Evolutionary conservation across 208 protist genomes (phyloP), one percentile per base, ranked within the genome.

Genomic region (Herpetomonas tarakana): DNA sequence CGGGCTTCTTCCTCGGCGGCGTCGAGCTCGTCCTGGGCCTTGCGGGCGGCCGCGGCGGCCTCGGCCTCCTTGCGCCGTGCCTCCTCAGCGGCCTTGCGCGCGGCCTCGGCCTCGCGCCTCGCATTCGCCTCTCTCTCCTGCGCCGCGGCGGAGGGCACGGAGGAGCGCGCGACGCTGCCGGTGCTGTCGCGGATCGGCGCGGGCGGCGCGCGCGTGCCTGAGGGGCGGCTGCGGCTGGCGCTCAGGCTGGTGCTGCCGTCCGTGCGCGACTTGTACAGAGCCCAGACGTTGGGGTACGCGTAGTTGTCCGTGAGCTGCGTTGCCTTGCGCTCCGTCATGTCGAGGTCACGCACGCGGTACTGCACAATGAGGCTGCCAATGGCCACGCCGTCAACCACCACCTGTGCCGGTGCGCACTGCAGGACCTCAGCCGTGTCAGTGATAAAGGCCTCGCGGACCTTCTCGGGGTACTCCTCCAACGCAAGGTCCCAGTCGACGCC

Each of bases 211-310:
- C 22, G n/a, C 19, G 39, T 25, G 39, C 18, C 28, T 2, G 28
- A 39, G 18, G 52, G 3, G 21, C 27, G 35, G 31, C 27, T 21
- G 3, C 4, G 21, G 50, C 50, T 7, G 28, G 6, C 50, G 45
- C 24, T 19, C 22, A 38, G 29, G 44, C 31, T 29, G 41, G 29
- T 31, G 24, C 49, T 16, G 47, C 49, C 31, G 35, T 47, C 56
- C n/a, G 62, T 58, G 29, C 55, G 57, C 2, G 66, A 50, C 46
- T 68, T 71, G 64, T 82, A 86, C 56, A 87, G 74, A 19, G 58
- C 65, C 80, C 68, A 86, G 28, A 86, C 63, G 45, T 63, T 65
- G 55, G 69, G 63, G 71, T 86, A 81, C 26, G 65, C 77, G 61
- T 71, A 75, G 54, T 68, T 65, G 57, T 74, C 53, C 9, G 47